A percentile compares a stretch with the other conserved stretches of the same genome.
Evolutionary conservation across 164 flowering plant species (phyloP).

Genomic region (Magnolia kwangsiensis): DNA sequence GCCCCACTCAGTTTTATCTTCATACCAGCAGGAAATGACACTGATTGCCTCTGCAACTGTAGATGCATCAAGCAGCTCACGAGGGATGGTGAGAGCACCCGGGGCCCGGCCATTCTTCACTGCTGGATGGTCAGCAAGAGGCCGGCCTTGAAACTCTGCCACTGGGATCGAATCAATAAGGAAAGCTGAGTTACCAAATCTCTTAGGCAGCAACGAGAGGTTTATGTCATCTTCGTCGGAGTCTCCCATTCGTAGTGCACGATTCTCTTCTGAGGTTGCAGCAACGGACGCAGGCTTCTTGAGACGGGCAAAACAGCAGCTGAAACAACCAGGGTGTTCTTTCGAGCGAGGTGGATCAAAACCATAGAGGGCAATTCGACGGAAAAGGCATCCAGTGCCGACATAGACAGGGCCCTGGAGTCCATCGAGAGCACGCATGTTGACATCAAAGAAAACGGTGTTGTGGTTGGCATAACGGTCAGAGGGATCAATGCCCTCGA

Average conservation of each 20-base stretch:
- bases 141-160: slow-evolving; percentile 85
- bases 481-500: slow-evolving; percentile 86
- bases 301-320: slow-evolving; percentile 44
- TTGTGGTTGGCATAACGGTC: slow-evolving; percentile 92
- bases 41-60: slow-evolving; percentile 74
- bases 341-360: slow-evolving; percentile 70
- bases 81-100: slow-evolving; percentile 66
- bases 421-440: slow-evolving; percentile 92
- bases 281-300: slow-evolving; percentile 24
- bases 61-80: slow-evolving; percentile 73
- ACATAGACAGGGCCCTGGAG: slow-evolving; percentile 92
- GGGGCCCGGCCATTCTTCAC: slow-evolving; percentile 72
- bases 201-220: slow-evolving; percentile 51
- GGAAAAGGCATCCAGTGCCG: slow-evolving; percentile 93
- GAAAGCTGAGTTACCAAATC: slow-evolving; percentile 72
- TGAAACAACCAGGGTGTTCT: slow-evolving; percentile 35
- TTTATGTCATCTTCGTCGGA: slow-evolving; percentile 55
- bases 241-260: slow-evolving; percentile 46
- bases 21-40: slow-evolving; percentile 76
- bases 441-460: slow-evolving; percentile 85
- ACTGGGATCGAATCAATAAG: slow-evolving; percentile 73
- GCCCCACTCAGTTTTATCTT: slow-evolving; percentile 91
- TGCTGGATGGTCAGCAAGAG: slow-evolving; percentile 41
- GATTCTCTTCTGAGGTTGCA: slow-evolving; percentile 37
- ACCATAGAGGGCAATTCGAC: slow-evolving; percentile 78